Evolutionary conservation across 164 flowering plant genomes (phyloP).

Genomic region (Stephania japonica): DNA sequence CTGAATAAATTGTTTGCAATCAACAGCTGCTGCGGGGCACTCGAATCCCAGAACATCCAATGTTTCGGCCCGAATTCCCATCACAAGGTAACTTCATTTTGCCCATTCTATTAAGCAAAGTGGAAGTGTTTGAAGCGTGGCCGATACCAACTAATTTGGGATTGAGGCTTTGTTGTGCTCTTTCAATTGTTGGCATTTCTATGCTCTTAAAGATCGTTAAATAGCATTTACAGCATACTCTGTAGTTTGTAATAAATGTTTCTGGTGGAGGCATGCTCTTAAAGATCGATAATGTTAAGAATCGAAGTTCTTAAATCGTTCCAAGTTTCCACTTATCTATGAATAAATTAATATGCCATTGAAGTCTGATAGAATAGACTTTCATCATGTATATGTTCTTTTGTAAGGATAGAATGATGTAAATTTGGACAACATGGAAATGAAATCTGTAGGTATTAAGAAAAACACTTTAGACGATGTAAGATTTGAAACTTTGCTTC

Average conservation of each 20-base stretch:
- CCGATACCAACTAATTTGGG: no score
- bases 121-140: background rate
- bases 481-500: background rate
- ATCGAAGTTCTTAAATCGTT: background rate
- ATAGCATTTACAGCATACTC: background rate
- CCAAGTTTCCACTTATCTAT: background rate
- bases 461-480: no score
- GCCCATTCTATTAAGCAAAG: background rate
- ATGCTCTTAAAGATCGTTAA: background rate
- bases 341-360: background rate
- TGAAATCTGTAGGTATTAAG: no score
- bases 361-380: background rate
- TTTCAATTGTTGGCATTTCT: background rate
- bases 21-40: slow-evolving; percentile 65
- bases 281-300: no score
- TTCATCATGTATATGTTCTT: background rate
- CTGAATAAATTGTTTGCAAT: slow-evolving; percentile 8
- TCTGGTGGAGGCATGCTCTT: background rate
- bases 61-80: slow-evolving; percentile 89
- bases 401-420: background rate
- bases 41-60: slow-evolving; percentile 84
- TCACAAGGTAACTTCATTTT: slow-evolving; percentile 62
- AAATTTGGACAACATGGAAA: background rate
- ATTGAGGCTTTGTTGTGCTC: background rate
- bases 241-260: background rate